Conservation (phyloP, 306 rosid species). For the Casuarina equisetifolia region DNA sequence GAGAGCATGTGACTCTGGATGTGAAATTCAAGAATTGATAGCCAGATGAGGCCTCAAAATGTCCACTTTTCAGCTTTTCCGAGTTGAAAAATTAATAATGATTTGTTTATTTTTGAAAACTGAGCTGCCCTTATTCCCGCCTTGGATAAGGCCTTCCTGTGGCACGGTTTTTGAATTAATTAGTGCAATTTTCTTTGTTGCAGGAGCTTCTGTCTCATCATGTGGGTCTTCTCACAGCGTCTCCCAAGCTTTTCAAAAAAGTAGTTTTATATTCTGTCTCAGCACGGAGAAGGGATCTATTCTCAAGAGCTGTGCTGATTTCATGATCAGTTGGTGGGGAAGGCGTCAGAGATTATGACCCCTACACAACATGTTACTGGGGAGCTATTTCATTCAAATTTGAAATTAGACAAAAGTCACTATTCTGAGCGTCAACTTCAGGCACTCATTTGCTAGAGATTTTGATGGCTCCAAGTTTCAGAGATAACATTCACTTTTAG, state of each 20-base stretch:
- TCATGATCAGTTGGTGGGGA: not conserved
- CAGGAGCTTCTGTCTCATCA: slow-evolving; percentile 1
- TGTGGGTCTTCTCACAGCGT: not conserved
- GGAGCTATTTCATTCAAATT: not conserved
- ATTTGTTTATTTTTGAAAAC: slow-evolving; percentile 39
- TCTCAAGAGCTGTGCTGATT: not conserved
- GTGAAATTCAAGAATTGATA: slow-evolving; percentile 44
- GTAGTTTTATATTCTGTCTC: not conserved
- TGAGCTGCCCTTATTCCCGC: slow-evolving; percentile 55
- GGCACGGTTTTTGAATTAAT: not conserved
- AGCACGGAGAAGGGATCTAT: slow-evolving; percentile 22
- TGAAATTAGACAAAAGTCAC: not conserved
- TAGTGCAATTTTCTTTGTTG: not conserved
- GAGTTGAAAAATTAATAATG: slow-evolving; percentile 11
- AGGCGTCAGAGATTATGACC: not conserved
- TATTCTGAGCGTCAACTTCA: no score
- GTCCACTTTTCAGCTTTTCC: slow-evolving; percentile 50
- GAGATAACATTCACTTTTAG: no score
- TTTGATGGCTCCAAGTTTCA: no score
- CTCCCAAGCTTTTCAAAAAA: slow-evolving; percentile 15
- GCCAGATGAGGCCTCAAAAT: slow-evolving; percentile 31
- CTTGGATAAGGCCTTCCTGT: slow-evolving; percentile 16
- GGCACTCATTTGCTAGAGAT: no score
- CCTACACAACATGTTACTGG: not conserved
- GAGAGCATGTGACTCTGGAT: slow-evolving; percentile 57